Evolutionary conservation across 345 rosid genomes (phyloP), one percentile per base, ranked within the genome.

Genomic region (Durio zibethinus): DNA sequence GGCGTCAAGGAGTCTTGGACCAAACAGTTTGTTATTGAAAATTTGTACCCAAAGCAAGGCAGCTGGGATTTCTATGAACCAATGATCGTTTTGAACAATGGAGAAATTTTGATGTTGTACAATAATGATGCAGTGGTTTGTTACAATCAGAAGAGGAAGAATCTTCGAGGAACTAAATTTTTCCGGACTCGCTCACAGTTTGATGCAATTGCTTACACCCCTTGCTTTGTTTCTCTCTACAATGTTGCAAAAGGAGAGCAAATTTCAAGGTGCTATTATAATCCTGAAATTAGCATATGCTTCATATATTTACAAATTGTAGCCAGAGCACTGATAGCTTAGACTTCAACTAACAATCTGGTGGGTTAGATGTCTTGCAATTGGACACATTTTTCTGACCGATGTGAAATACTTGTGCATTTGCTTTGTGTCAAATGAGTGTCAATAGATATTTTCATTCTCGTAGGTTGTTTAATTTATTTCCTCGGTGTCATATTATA

Each of bases 1-100:
- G 79, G 74, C 2, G 79, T 67, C 10, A 65, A 36, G 64, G 79
- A 76, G 53, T 76, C 79, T 36, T 76, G 79, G 79, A 76, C 66
- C 74, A 76, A 76, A 53, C 74, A 66, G 65, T 76, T 76, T 66
- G 53, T 38, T 38, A 7, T 76, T 14, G 25, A 76, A 33, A 52
- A 76, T 65, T 66, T 67, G 79, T 38, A 53, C 50, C 74, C 74
- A 2, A 54, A 38, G 43, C 57, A 63, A 31, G 53, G 59, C 36
- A 75, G 57, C 35, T 62, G 77, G 77, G 57, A 53, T 20, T 53
- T 25, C 72, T 76, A 76, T 38, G 64, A 66, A 45, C 74, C 74
- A 36, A 16, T 54, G 42, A 20, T 27, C 25, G 52, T 65, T 76
- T 52, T 68, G 53, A 76, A 69, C 25, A 76, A 52, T 66, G 74